Conservation (phyloP, 129 eudicot species). For the Tagetes erecta region DNA sequence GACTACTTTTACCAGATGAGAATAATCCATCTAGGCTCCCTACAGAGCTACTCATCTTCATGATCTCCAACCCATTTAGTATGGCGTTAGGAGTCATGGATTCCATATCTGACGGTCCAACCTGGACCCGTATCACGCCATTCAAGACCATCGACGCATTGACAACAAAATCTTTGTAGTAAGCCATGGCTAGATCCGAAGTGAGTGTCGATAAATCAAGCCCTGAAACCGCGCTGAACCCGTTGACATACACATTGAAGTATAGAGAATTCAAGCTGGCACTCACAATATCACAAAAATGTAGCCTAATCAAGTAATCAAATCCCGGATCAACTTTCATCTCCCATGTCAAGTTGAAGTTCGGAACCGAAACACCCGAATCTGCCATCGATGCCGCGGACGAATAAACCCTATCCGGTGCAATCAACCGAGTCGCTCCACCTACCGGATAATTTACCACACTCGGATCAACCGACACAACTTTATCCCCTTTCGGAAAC, state of each 20-base stretch:
- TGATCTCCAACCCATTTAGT: constrained; percentile 84
- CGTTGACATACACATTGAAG: constrained; percentile 84
- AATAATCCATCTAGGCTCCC: constrained; percentile 80
- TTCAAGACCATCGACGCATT: constrained; percentile 60
- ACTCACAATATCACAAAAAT: constrained; percentile 93
- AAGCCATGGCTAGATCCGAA: constrained; percentile 61
- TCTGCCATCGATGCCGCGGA: constrained; percentile 83
- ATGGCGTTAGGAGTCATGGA: constrained; percentile 65
- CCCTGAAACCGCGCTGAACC: constrained; percentile 48
- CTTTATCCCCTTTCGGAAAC: constrained; percentile 62
- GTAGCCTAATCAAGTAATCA: constrained; percentile 69
- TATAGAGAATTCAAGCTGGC: constrained; percentile 55
- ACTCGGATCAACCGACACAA: constrained; percentile 47
- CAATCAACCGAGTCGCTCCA: constrained; percentile 74
- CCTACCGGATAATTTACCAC: constrained; percentile 57
- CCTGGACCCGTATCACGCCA: constrained; percentile 59
- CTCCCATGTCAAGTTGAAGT: constrained; percentile 84
- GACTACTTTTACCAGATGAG: constrained; percentile 40
- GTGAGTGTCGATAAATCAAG: constrained; percentile 78
- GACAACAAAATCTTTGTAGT: constrained; percentile 77
- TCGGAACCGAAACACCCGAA: constrained; percentile 48
- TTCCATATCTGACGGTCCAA: constrained; percentile 63
- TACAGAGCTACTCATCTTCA: constrained; percentile 81
- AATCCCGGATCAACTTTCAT: constrained; percentile 76
- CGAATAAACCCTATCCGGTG: constrained; percentile 68